Base-by-base conservation (phyloP, 768 basidiomycete genomes). In the Fomitopsis pulvina region DNA sequence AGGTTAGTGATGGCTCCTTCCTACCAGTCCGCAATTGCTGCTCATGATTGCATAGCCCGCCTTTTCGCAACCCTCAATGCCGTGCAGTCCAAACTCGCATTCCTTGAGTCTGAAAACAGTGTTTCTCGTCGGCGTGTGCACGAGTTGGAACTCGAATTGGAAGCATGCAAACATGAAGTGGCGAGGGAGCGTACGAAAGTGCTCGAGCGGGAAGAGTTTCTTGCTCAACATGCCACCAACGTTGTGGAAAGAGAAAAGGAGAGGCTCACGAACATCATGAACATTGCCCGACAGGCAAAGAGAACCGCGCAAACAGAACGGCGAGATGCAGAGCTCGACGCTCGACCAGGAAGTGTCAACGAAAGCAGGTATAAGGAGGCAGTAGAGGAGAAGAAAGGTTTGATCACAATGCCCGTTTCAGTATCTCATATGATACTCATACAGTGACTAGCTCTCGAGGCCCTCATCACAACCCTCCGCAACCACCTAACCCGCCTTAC, bases 331-430 rank as follows among this genome's bases (percentile, higher is more conserved):
- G 68, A 73, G 12, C 38, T 73, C 24, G 63, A 69, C 21, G 70
- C 73, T 52, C 37, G 53, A 37, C 4, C 10, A 42, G 10, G 46
- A 39, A 40, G 41, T 21, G 44, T 37, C 6, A 48, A 62, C 43
- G 64, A 60, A 53, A 67, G 50, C 42, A 70, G 83, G 45, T 91
- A 92, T 56, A 75, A 76, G 50, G 85, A 88, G 55, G 85, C 80
- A 4, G 86, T 94, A 0, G 85, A 89, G 53, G 91, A 93, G 65
- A 93, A 93, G 65, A 89, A 89, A 74, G 30, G 89, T 91, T 92
- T 44, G 9, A 66, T 60, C 43, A 2, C 29, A 52, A 8, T 16
- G 16, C 16, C 30, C 7, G 8, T 32, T 32, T 18, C 12, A 40
- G 9, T 7, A 14, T 5, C 7, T 44, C 22, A 18, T 21, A 21